Base-by-base conservation (phyloP, 768 basidiomycete species). In the Auriscalpium microsporum region DNA sequence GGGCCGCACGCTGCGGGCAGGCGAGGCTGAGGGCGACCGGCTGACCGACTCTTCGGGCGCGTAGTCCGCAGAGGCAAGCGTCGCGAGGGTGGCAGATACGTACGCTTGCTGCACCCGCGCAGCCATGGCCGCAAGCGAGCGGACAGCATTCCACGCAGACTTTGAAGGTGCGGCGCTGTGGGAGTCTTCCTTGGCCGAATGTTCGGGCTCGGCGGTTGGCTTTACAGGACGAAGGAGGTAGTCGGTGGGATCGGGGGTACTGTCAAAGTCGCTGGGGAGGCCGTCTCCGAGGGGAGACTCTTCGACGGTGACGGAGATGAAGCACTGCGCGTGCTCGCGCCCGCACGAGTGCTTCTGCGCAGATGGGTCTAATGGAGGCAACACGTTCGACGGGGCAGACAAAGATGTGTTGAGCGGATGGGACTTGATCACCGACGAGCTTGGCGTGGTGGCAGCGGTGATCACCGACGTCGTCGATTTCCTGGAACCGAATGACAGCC, bases 101-200 rank as follows among this genome's bases (percentile, higher is more conserved):
- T 83, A 85, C 37, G 77, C 80, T 17, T 70, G 72, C 65, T 86
- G 83, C 61, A 86, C 71, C 10, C 76, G 76, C 56, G 75, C 75
- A 8, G 82, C 84, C 0, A 78, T 69, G 62, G 75, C 77, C 44
- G 56, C 56, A 42, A 60, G 59, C 0, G 61, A 37, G 57, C 60
- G 52, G 45, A 53, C 50, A 48, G 62, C 42, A 49, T 42, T 46
- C 49, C 48, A 17, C 50, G 64, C 47, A 50, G 49, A 46, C 48
- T 52, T 47, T 45, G 58, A 40, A 50, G 57, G 45, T 35, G 61
- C 48, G 54, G 45, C 19, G 53, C 46, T 38, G 34, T 16, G 52
- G 55, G 52, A 14, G 54, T 56, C 49, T 55, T 45, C 23, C 8
- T 11, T n/a, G 48, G 45, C n/a, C 56, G 4, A 44, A 34, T 52